Conservation (phyloP, 169 alveolate genomes). For the Cryptosporidium bovis region DNA sequence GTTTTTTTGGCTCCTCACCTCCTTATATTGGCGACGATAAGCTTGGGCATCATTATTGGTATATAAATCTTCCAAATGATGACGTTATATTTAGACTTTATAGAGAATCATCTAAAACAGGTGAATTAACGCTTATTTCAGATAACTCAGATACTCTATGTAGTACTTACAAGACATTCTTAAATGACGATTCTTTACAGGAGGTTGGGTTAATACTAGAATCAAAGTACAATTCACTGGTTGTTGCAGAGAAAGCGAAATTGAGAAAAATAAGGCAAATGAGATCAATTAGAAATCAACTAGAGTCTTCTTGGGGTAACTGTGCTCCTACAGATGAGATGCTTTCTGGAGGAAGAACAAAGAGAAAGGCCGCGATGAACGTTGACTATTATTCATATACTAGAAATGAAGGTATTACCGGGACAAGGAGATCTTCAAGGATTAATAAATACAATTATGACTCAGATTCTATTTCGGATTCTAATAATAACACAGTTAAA, state of each 20-base stretch:
- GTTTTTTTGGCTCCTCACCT: slow-evolving; percentile 67
- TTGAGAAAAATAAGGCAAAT: slow-evolving; percentile 65
- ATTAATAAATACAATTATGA: slow-evolving; percentile 14
- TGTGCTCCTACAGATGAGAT: slow-evolving; percentile 73
- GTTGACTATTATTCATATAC: slow-evolving; percentile 44
- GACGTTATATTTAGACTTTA: slow-evolving; percentile 45
- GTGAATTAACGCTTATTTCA: slow-evolving; percentile 33
- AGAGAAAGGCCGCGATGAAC: slow-evolving; percentile 66
- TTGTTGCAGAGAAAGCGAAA: slow-evolving; percentile 70
- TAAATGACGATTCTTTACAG: slow-evolving; percentile 10
- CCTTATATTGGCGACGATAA: slow-evolving; percentile 48
- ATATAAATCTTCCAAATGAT: slow-evolving; percentile 56
- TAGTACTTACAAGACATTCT: slow-evolving; percentile 31
- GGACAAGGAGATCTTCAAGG: slow-evolving; percentile 40
- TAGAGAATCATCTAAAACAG: slow-evolving; percentile 32
- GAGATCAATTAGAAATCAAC: slow-evolving; percentile 66
- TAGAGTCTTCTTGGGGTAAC: slow-evolving; percentile 72
- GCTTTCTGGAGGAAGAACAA: slow-evolving; percentile 67
- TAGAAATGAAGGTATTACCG: slow-evolving; percentile 11
- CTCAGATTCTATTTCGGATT: background rate
- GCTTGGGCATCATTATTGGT: slow-evolving; percentile 59
- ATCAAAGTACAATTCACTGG: slow-evolving; percentile 23
- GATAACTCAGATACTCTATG: slow-evolving; percentile 71
- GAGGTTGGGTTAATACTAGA: slow-evolving; percentile 59
- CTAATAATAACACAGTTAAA: slow-evolving; percentile 3